A percentile compares a stretch with the other conserved stretches of the same genome.
Conservation (phyloP, 495 filamentous ascomycete species). For the Tuber calosporum region DNA sequence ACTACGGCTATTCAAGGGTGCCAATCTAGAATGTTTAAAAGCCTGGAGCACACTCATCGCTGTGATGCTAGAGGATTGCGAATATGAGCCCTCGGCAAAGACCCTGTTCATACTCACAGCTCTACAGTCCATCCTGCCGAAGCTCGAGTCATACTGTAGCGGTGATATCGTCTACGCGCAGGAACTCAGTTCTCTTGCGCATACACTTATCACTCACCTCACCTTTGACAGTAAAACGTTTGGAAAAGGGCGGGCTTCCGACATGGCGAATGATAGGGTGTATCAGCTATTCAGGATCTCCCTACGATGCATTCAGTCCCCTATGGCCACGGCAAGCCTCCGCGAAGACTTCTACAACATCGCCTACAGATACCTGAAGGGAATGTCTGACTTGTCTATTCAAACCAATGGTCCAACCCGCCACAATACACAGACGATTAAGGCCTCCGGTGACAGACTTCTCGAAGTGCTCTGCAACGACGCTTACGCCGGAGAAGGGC, state of each 20-base stretch:
- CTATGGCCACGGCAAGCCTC: slow-evolving; percentile 60
- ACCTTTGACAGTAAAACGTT: slow-evolving; percentile 51
- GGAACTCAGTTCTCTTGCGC: slow-evolving; percentile 68
- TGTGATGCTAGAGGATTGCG: slow-evolving; percentile 68
- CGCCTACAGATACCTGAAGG: slow-evolving; percentile 72
- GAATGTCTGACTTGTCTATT: slow-evolving; percentile 53
- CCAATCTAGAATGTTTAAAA: slow-evolving; percentile 58
- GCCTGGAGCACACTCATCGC: slow-evolving; percentile 76
- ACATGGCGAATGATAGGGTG: slow-evolving; percentile 78
- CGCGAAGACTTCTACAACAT: slow-evolving; percentile 81
- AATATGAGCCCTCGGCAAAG: slow-evolving; percentile 60
- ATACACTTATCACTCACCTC: slow-evolving; percentile 65
- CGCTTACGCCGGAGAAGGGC: slow-evolving; percentile 73
- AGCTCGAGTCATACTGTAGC: slow-evolving; percentile 64
- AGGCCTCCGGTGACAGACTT: slow-evolving; percentile 64
- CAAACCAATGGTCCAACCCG: slow-evolving; percentile 45
- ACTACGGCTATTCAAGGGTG: slow-evolving; percentile 51
- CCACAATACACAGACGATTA: slow-evolving; percentile 68
- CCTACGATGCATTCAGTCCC: slow-evolving; percentile 64
- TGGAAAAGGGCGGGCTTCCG: slow-evolving; percentile 51
- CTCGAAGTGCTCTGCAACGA: slow-evolving; percentile 88
- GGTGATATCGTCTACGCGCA: slow-evolving; percentile 58
- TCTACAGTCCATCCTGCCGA: slow-evolving; percentile 76
- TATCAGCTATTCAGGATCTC: slow-evolving; percentile 84
- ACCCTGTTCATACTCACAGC: slow-evolving; percentile 72